Conservation (phyloP, 495 filamentous ascomycete genomes). For the Hyaloscypha bicolor region DNA sequence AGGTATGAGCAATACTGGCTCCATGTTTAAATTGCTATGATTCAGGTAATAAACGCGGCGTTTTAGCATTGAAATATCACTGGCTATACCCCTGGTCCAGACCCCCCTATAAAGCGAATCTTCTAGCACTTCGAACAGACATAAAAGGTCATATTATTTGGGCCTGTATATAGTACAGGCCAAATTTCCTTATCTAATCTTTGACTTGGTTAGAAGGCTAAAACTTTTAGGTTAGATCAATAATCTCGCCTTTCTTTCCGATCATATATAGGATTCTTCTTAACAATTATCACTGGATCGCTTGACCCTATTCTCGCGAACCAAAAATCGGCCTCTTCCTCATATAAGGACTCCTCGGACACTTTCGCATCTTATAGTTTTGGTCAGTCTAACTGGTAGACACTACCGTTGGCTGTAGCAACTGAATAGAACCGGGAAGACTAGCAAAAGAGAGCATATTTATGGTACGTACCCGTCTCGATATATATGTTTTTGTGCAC, state of each 20-base stretch:
- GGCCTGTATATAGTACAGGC: no score
- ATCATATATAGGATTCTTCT: not conserved
- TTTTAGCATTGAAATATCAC: no score
- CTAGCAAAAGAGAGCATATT: not conserved
- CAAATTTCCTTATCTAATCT: no score
- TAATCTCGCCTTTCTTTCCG: not conserved
- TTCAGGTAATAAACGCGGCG: no score
- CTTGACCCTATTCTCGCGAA: slow-evolving; percentile 15
- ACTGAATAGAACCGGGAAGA: slow-evolving; percentile 18
- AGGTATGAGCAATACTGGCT: no score
- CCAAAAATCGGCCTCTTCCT: slow-evolving; percentile 15
- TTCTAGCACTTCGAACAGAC: no score
- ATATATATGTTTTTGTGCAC: no score
- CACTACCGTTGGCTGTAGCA: slow-evolving; percentile 2
- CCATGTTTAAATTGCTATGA: no score
- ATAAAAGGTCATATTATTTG: no score
- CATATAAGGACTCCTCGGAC: slow-evolving; percentile 14
- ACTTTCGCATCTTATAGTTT: slow-evolving; percentile 14
- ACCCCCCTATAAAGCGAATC: no score
- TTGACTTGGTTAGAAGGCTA: not conserved
- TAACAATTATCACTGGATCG: slow-evolving; percentile 12
- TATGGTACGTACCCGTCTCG: no score
- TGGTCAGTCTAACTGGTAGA: slow-evolving; percentile 15
- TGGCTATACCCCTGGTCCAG: no score
- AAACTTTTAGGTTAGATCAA: slow-evolving; percentile 12